Evolutionary conservation across 2,329 filamentous ascomycete genomes (phyloP).

Genomic region (Calonectria pseudoreteaudii): DNA sequence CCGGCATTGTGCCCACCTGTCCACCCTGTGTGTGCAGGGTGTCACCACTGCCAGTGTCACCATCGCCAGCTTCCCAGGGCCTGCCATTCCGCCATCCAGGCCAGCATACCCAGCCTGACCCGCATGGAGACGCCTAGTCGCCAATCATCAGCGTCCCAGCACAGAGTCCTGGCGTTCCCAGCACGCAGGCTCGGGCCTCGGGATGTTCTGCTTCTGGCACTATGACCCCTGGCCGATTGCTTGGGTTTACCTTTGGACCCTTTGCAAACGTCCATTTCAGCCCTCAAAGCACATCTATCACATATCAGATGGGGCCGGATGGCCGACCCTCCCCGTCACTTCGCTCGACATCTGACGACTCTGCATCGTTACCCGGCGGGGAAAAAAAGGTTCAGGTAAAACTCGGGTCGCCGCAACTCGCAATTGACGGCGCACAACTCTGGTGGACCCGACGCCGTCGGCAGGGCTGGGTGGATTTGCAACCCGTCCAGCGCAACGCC

Average conservation of each 20-base stretch:
- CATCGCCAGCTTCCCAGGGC: conserved; percentile 33
- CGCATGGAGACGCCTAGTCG: conserved; percentile 10
- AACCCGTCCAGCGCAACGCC: conserved; percentile 9
- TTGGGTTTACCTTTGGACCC: conserved; percentile 27
- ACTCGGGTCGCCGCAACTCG: conserved; percentile 6
- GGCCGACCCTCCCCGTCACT: conserved; percentile 6
- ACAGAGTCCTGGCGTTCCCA: conserved; percentile 42
- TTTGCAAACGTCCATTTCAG: conserved; percentile 30
- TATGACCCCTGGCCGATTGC: conserved; percentile 35
- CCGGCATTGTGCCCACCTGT: conserved; percentile 18
- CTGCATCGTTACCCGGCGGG: conserved; percentile 1
- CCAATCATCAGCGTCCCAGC: conserved; percentile 47
- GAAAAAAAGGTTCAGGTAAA: conserved; percentile 16
- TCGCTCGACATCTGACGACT: conserved; percentile 14
- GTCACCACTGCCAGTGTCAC: conserved; percentile 17
- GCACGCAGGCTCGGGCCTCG: conserved; percentile 46
- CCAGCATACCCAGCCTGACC: conserved; percentile 15
- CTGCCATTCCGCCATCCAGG: conserved; percentile 2
- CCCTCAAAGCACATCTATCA: conserved; percentile 24
- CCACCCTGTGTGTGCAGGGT: neutral
- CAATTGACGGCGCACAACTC: neutral
- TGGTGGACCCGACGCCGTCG: conserved; percentile 9
- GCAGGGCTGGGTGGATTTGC: conserved; percentile 20
- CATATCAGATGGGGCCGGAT: conserved; percentile 21
- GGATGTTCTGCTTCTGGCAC: conserved; percentile 46